Percentiles rank a stretch among this genome's conserved stretches.
phyloP scores from a whole-genome alignment of 257 asterid species.

The Haberlea rhodopensis region DNA sequence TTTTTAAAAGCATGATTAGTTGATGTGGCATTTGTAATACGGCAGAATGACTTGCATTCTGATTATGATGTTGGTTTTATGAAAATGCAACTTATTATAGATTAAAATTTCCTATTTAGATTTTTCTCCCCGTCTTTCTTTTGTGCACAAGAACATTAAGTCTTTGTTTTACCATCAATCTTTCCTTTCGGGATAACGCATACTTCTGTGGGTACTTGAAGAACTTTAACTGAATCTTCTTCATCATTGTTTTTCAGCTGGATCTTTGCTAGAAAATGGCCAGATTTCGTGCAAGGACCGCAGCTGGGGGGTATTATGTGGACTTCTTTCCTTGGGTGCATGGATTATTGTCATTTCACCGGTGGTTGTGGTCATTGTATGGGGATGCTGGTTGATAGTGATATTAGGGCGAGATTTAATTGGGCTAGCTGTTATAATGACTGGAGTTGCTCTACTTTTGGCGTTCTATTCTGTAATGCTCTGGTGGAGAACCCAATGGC shows the following conservation, averaged over 20 bases:
- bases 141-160: neutral
- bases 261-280: slow-evolving; percentile 99
- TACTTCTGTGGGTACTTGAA: slow-evolving; percentile 1
- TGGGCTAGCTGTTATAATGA: slow-evolving; percentile 98
- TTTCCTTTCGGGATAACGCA: neutral
- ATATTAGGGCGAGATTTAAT: slow-evolving; percentile 91
- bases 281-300: slow-evolving; percentile 76
- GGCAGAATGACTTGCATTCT: neutral
- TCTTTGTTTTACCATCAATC: neutral
- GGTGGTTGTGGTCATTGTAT: slow-evolving; percentile 62
- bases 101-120: neutral
- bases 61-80: neutral
- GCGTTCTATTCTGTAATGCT: slow-evolving; percentile 97
- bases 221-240: slow-evolving; percentile 28
- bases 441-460: slow-evolving; percentile 88
- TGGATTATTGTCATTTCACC: slow-evolving; percentile 93
- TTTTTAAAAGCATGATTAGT: slow-evolving; percentile 4
- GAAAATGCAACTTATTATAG: neutral
- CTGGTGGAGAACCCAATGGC: slow-evolving; percentile 99
- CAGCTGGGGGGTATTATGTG: slow-evolving; percentile 80
- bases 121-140: neutral
- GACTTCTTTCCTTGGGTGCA: slow-evolving; percentile 69
- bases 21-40: neutral
- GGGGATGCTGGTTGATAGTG: slow-evolving; percentile 95
- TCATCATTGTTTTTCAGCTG: slow-evolving; percentile 58